Evolutionary conservation across 257 asterid species (phyloP).

Genomic region (Solanum raphanifolium): DNA sequence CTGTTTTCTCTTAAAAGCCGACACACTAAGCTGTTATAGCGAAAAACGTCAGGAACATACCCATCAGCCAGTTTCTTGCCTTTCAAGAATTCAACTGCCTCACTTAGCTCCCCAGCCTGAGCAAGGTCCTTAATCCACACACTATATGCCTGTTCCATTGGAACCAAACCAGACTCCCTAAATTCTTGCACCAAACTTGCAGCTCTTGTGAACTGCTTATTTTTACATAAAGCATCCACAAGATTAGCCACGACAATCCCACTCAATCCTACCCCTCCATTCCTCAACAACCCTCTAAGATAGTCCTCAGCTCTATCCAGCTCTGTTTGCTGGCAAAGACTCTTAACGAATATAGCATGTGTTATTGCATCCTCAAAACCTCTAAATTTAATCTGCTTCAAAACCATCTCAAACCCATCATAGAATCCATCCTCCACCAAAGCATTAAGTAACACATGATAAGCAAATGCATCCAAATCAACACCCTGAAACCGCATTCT

Average conservation of each 20-base stretch:
- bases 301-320: conserved; percentile 52
- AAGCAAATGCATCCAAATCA: conserved; percentile 52
- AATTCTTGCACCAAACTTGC: conserved; percentile 45
- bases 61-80: conserved; percentile 42
- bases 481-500: conserved; percentile 67
- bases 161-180: conserved; percentile 20
- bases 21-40: conserved; percentile 45
- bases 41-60: conserved; percentile 57
- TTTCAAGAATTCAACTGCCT: conserved; percentile 56
- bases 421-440: conserved; percentile 52
- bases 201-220: conserved; percentile 47
- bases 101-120: conserved; percentile 50
- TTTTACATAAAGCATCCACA: conserved; percentile 56
- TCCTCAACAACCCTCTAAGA: conserved; percentile 23
- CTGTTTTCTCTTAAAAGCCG: conserved; percentile 65
- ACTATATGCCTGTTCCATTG: conserved; percentile 48
- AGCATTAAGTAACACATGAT: conserved; percentile 64
- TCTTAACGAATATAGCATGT: conserved; percentile 55
- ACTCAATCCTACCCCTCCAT: conserved; percentile 14
- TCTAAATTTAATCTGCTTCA: conserved; percentile 36
- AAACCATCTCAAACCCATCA: conserved; percentile 39
- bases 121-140: conserved; percentile 56
- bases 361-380: conserved; percentile 41
- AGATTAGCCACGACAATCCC: conserved; percentile 37
- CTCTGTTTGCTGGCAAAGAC: conserved; percentile 42